These are phyloP conservation scores for Pythium aphanidermatum DNA, from an alignment of 352 stramenopile species.

Conservation along the genomic window DNA sequence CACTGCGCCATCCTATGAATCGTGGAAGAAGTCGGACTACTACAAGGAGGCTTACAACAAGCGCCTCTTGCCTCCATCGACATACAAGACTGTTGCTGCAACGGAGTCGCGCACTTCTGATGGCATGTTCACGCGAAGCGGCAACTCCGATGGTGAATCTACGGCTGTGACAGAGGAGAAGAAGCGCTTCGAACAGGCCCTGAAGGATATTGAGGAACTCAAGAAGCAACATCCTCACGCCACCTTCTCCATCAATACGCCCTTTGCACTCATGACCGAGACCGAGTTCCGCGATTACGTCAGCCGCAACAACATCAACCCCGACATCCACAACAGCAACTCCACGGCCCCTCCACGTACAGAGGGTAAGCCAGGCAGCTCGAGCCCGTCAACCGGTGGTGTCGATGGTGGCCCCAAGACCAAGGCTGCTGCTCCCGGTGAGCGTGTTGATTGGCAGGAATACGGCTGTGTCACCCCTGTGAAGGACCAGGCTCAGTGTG, in stretches of 20 bases:
- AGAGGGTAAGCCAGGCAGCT: not conserved
- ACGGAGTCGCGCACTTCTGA: not conserved
- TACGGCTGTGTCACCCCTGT: conserved; percentile 67
- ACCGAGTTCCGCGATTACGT: conserved; percentile 56
- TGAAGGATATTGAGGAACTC: conserved; percentile 31
- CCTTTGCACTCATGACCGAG: conserved; percentile 51
- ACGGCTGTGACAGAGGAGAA: conserved; percentile 27
- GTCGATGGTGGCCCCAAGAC: conserved; percentile 29
- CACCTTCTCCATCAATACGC: conserved; percentile 50
- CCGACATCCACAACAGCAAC: conserved; percentile 5
- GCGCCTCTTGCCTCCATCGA: conserved; percentile 12
- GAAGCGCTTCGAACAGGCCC: conserved; percentile 39
- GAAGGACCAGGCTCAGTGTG: conserved; percentile 47
- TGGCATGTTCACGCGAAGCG: conserved; percentile 22
- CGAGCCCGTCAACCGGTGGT: conserved; percentile 2
- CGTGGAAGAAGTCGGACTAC: conserved; percentile 17
- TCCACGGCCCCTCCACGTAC: not conserved
- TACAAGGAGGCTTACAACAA: conserved; percentile 23
- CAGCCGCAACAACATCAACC: conserved; percentile 32
- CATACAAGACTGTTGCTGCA: conserved; percentile 14
- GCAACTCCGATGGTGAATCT: no score
- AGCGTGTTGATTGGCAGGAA: conserved; percentile 66
- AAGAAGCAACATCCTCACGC: conserved; percentile 43
- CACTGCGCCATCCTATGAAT: conserved; percentile 7
- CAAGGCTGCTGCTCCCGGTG: conserved; percentile 25